Evolutionary conservation across 495 filamentous ascomycete species (phyloP), one percentile per base, ranked within the genome.

Genomic region (Aspergillus kassunensis): DNA sequence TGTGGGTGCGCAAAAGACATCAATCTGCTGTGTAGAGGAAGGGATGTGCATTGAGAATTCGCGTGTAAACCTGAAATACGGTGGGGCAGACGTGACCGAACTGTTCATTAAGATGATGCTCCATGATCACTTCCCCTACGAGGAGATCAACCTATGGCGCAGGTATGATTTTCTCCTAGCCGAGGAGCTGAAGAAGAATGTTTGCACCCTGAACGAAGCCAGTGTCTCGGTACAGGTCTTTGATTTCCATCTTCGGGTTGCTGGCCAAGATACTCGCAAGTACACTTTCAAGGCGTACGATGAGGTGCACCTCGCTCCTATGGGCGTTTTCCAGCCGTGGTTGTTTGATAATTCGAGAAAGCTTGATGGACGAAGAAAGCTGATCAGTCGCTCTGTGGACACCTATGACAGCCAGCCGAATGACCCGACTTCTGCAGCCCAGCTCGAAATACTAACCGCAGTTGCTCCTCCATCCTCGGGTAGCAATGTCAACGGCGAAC

Each of bases 41-140:
- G 93, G 93, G 11, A 87, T 98, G 76, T 91, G 87, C 64, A 74
- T 96, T 24, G 91, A 96, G 55, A 91, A 96, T 56, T 97, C 93
- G 5, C 78, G 86, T 2, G 77, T 98, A 55, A 98, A 97, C 62
- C 75, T 97, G 42, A 97, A 97, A 67, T 95, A 86, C 57, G 93
- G 93, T 41, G 95, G 93, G 2, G 80, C 76, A 43, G 93, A 98
- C 69, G 87, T 97, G 35, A 97, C 95, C 2, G 91, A 95, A 61
- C 87, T 89, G 0, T 95, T 98, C 57, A 77, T 95, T 59, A 93
- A 91, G 67, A 96, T 97, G 91, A 90, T 97, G 90, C 80, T 98
- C 18, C 87, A 87, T 62, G 90, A 95, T 63, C 82, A 91, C 55
- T 96, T 98, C 62, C 91, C 92, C 7, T 98, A 98, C 62, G 74